Conservation (phyloP, 306 rosid genomes). For the Acacia confusa region DNA sequence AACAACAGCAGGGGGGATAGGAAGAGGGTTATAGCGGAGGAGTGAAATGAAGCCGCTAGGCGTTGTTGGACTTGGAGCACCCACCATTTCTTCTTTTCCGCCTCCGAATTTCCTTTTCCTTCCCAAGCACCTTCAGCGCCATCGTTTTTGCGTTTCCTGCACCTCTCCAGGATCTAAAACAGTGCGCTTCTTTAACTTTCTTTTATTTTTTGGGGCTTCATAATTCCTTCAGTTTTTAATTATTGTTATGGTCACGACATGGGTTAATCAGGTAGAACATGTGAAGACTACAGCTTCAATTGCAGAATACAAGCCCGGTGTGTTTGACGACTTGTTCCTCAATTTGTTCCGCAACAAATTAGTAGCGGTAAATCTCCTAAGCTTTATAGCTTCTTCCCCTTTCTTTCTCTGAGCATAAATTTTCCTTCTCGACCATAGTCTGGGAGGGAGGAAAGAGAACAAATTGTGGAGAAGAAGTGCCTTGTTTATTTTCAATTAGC, state of each 20-base stretch:
- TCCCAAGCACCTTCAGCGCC: slow-evolving; percentile 33
- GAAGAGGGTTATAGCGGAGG: neutral
- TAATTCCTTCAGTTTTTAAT: slow-evolving; percentile 6
- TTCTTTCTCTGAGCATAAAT: neutral
- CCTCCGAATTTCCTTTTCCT: neutral
- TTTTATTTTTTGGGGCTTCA: neutral
- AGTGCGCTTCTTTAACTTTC: slow-evolving; percentile 33
- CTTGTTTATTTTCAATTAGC: neutral
- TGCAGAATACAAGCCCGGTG: slow-evolving; percentile 54
- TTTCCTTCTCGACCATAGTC: neutral
- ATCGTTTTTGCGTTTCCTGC: slow-evolving; percentile 34
- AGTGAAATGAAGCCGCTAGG: slow-evolving; percentile 55
- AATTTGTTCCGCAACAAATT: slow-evolving; percentile 73
- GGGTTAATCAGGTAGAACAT: slow-evolving; percentile 43
- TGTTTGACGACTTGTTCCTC: slow-evolving; percentile 73
- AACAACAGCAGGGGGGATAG: neutral
- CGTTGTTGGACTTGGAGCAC: slow-evolving; percentile 39
- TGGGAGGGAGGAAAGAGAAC: neutral
- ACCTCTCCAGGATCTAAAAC: slow-evolving; percentile 47
- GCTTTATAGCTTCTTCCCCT: neutral
- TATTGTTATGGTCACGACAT: neutral
- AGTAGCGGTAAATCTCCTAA: slow-evolving; percentile 54
- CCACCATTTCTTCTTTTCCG: slow-evolving; percentile 17
- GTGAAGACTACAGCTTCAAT: slow-evolving; percentile 35
- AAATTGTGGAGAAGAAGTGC: neutral